These are phyloP conservation scores for Leucosporidium creatinivorum DNA, from an alignment of 768 basidiomycete genomes.

Conservation along the genomic window DNA sequence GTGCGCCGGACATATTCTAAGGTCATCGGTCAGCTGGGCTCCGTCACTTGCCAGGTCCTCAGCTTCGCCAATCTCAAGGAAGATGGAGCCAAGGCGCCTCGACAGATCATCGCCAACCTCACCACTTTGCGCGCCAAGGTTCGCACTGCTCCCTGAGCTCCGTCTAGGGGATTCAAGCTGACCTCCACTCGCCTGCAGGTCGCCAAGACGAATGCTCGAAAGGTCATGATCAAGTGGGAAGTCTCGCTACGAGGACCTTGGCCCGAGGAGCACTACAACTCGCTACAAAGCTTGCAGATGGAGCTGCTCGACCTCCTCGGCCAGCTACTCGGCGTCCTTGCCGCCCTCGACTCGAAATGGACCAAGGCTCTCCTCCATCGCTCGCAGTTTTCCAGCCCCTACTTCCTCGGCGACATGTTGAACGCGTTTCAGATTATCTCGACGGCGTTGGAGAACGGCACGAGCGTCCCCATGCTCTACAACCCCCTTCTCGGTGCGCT, in stretches of 20 bases:
- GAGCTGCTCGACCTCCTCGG: conserved; percentile 32
- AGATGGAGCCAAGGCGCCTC: conserved; percentile 18
- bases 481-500: conserved; percentile 28
- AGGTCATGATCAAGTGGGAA: conserved; percentile 29
- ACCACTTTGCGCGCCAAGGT: conserved; percentile 3
- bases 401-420: conserved; percentile 30
- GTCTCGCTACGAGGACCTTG: conserved; percentile 26
- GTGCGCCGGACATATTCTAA: conserved; percentile 28
- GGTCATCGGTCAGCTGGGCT: conserved; percentile 20
- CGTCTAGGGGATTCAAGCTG: no score
- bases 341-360: conserved; percentile 28
- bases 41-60: conserved; percentile 23
- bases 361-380: conserved; percentile 32
- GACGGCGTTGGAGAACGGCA: conserved; percentile 12
- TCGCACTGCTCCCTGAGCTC: no score
- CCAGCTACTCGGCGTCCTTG: conserved; percentile 21
- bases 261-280: conserved; percentile 21
- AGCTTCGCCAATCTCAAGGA: conserved; percentile 24
- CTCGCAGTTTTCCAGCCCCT: conserved; percentile 27
- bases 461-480: conserved; percentile 26
- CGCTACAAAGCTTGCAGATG: conserved; percentile 22
- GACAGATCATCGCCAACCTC: conserved; percentile 29
- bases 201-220: conserved; percentile 16
- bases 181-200: conserved; percentile 4
- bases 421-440: conserved; percentile 24